Evolutionary conservation across 768 basidiomycete species (phyloP), one percentile per base, ranked within the genome.

Genomic region (Tricholoma terreum): DNA sequence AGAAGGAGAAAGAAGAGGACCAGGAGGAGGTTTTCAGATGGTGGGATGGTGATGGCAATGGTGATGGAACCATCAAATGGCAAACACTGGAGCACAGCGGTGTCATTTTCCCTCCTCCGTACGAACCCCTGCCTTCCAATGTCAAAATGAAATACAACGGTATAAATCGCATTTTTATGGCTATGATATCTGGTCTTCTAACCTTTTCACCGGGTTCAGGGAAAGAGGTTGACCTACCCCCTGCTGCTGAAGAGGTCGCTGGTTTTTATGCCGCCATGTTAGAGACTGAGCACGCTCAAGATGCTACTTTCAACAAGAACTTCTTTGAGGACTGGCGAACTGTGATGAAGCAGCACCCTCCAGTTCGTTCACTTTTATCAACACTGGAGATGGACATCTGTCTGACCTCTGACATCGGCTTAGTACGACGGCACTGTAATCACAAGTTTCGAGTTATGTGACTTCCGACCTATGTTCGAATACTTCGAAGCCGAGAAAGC

Each of bases 131-230:
- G 54, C 94, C 97, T 1, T 72, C 78, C 7, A 66, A 84, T 66
- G 84, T 97, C 70, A 96, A 91, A 79, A 92, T 99, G 93, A 88
- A 86, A 67, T 99, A 99, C 70, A 84, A 95, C 62, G 95, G 96
- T 94, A 69, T 55, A 82, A 71, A 45, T 19, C 59, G 17, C 40
- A 53, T 49, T 55, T 21, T 54, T 50, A 42, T 54, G 24, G 45
- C 35, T 15, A 14, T 52, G 21, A 34, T 46, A 35, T 58, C 35
- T 57, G 60, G 33, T 46, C 40, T 64, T 52, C 49, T 48, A 30
- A 45, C 33, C 43, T 8, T 36, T 8, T 31, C 30, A 17, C 14
- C 6, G 31, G 19, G 31, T 36, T 42, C 63, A 97, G 96, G 93
- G 61, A 84, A 88, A 71, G 69, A 78, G 10, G 81, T 98, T 27